Base-by-base conservation (phyloP, 345 rosid genomes). In the Salix caprea region DNA sequence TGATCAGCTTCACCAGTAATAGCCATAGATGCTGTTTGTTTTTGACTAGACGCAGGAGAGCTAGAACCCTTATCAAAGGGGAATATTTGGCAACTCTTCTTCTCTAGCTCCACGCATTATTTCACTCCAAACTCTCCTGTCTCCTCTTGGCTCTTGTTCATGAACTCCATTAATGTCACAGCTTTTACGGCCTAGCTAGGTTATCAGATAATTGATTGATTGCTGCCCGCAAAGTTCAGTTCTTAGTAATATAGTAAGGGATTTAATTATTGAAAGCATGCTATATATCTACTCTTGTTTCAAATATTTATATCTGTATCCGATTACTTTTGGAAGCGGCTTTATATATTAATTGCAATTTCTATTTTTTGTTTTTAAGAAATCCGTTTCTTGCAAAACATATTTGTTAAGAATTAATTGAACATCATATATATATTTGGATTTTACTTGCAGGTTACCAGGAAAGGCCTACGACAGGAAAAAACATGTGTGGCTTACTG, bases 391-490 rank as follows among this genome's bases (percentile, higher is more conserved):
- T n/a, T 9, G 28, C 62, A 24, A n/a, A n/a, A n/a, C 9, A 56
- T 56, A n/a, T n/a, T 4, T 21, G 13, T 9, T 70, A 37, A 21
- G 24, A 11, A 2, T 3, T 9, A 1, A 21, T 11, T 24, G 6
- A 1, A 21, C 4, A 37, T 68, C 7, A 11, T n/a, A 7, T 39
- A 16, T 68, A 6, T 34, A 0, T 42, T 11, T 42, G 18, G 21
- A 18, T 13, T 14, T 19, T 9, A 34, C 28, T 19, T 72, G 68
- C 82, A 96, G 98, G 88, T 84, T 96, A 64, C 97, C 99, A 2
- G 98, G 99, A 85, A 96, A 94, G 84, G 97, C 98, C 14, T 92
- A 88, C 80, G 84, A 96, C 14, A 88, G 86, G 87, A 79, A 87
- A 81, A 90, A 92, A 64, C 96, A 94, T 71, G 89, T 87, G 64